These are phyloP conservation scores for Picochlorum sp. DNA, from an alignment of 139 green algal genomes.

Conservation along the genomic window DNA sequence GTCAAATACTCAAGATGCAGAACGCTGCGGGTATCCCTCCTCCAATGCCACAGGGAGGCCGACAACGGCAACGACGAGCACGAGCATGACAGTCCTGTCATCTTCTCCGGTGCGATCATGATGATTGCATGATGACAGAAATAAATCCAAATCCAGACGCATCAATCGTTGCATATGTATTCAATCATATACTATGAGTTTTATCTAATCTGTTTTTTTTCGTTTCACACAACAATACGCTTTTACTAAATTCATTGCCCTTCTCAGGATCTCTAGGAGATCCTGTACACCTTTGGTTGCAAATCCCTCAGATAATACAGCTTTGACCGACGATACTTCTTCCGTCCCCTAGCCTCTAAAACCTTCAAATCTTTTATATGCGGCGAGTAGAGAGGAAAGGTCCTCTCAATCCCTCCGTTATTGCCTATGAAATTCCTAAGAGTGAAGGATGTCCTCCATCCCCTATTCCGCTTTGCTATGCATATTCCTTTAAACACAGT, in stretches of 20 bases:
- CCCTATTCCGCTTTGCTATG: conserved; percentile 39
- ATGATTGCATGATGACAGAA: too few species aligned
- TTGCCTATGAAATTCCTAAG: conserved; percentile 39
- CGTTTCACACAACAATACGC: not conserved
- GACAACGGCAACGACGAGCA: not conserved
- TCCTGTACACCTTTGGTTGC: conserved; percentile 32
- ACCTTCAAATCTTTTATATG: conserved; percentile 38
- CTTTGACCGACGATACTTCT: conserved; percentile 37
- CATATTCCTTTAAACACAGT: conserved; percentile 39
- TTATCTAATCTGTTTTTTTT: not conserved
- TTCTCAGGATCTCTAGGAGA: conserved; percentile 1
- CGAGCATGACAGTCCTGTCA: not conserved
- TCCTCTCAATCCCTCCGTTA: conserved; percentile 38
- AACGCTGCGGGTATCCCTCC: conserved; percentile 28
- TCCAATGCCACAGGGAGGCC: conserved; percentile 13
- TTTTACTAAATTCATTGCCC: not conserved
- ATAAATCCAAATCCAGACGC: too few species aligned
- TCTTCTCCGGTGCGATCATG: too few species aligned
- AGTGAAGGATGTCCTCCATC: conserved; percentile 39
- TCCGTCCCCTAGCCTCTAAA: conserved; percentile 11
- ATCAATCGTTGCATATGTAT: not conserved
- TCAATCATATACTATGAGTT: not conserved
- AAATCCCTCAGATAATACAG: conserved; percentile 45
- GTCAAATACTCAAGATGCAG: conserved; percentile 60
- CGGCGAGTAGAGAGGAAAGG: conserved; percentile 52